phyloP scores from a whole-genome alignment of 257 asterid species.

The Agastache rugosa region DNA sequence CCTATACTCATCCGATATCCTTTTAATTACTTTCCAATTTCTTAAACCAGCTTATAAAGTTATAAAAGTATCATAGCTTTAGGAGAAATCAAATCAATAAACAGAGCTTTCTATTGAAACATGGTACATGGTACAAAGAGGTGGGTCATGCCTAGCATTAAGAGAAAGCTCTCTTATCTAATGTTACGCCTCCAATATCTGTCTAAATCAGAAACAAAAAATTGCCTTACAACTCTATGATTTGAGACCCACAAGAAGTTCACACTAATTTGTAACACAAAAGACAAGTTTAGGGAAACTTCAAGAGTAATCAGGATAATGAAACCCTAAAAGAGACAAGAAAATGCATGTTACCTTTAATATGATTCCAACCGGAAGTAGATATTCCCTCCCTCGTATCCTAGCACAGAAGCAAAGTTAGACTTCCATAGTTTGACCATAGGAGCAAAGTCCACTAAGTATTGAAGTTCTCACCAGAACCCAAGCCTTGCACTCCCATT shows the following conservation, averaged over 20 bases:
- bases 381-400: conserved; percentile 93
- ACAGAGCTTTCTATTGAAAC: neutral
- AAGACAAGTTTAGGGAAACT: conserved; percentile 11
- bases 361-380: conserved; percentile 94
- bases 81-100: conserved; percentile 20
- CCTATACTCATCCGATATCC: conserved; percentile 18
- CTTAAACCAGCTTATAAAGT: neutral
- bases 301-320: conserved; percentile 19
- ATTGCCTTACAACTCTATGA: neutral
- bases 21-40: neutral
- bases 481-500: conserved; percentile 99
- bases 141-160: neutral
- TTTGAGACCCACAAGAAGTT: neutral
- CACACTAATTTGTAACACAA: neutral
- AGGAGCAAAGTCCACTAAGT: conserved; percentile 20
- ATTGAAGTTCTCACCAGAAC: conserved; percentile 74
- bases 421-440: conserved; percentile 34
- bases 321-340: conserved; percentile 31
- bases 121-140: neutral
- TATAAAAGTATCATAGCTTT: neutral
- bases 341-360: conserved; percentile 65
- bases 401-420: conserved; percentile 49
- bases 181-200: neutral
- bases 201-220: neutral
- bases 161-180: neutral